Conservation (phyloP, 208 protist genomes). For the Trypanosomatidae sp. region DNA sequence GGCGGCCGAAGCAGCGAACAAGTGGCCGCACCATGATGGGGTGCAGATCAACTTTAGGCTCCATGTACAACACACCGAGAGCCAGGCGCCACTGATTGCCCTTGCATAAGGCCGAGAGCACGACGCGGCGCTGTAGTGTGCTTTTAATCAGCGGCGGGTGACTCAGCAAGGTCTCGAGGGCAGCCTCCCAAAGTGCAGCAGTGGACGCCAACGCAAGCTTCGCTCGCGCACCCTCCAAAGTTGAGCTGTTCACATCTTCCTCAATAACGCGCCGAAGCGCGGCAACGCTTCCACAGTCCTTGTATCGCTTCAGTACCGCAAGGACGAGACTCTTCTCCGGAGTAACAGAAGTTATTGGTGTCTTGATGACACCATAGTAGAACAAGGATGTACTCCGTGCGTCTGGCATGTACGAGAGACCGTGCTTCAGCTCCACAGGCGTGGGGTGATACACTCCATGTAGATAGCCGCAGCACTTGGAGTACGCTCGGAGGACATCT, state of each 20-base stretch:
- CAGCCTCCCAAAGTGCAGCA: slow-evolving; percentile 79
- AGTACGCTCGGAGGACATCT: slow-evolving; percentile 63
- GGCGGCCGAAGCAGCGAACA: slow-evolving; percentile 49
- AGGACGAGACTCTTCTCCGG: slow-evolving; percentile 44
- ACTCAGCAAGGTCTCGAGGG: slow-evolving; percentile 34
- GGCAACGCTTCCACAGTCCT: slow-evolving; percentile 37
- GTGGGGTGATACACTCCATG: slow-evolving; percentile 64
- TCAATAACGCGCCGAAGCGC: slow-evolving; percentile 67
- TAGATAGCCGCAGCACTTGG: slow-evolving; percentile 36
- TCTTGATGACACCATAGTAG: slow-evolving; percentile 81
- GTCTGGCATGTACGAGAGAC: slow-evolving; percentile 64
- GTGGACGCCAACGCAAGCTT: slow-evolving; percentile 60
- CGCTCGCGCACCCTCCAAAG: slow-evolving; percentile 43
- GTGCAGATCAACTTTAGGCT: slow-evolving; percentile 19
- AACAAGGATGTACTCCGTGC: slow-evolving; percentile 68
- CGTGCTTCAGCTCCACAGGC: slow-evolving; percentile 54
- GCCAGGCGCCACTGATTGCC: slow-evolving; percentile 50
- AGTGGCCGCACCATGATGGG: slow-evolving; percentile 60
- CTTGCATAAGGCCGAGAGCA: slow-evolving; percentile 51
- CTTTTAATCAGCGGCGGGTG: slow-evolving; percentile 37
- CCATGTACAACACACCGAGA: slow-evolving; percentile 31
- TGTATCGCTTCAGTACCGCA: slow-evolving; percentile 52
- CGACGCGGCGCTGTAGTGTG: slow-evolving; percentile 31
- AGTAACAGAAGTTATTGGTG: slow-evolving; percentile 18
- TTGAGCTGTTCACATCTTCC: slow-evolving; percentile 71